These are phyloP conservation scores for Tympanopsis confertula DNA, from an alignment of 2,329 filamentous ascomycete genomes.

Conservation along the genomic window DNA sequence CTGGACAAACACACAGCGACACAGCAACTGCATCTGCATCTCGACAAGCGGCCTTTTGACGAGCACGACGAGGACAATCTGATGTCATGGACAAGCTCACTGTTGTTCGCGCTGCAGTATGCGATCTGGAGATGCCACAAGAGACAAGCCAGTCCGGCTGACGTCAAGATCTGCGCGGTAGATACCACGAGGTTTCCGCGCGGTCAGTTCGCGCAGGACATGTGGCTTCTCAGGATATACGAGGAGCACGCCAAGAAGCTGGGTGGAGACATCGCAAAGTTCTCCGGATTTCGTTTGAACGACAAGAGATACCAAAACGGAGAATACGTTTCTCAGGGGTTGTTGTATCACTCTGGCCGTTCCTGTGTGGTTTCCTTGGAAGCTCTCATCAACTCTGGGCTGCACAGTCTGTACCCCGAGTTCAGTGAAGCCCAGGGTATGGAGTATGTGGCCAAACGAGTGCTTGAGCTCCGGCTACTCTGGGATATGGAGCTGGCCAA, in stretches of 20 bases:
- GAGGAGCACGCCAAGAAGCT: neutral
- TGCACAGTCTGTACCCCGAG: neutral
- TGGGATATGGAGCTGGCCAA: no score
- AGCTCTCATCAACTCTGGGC: neutral
- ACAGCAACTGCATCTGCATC: constrained; percentile 2
- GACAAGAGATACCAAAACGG: constrained; percentile 1
- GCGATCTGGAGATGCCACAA: constrained; percentile 4
- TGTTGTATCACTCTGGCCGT: neutral
- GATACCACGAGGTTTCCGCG: constrained; percentile 4
- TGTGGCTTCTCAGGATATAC: constrained; percentile 1
- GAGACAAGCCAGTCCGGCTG: neutral
- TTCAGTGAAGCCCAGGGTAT: no score
- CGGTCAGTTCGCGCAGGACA: constrained; percentile 3
- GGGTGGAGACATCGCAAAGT: neutral
- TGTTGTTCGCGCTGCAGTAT: constrained; percentile 4
- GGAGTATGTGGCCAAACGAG: no score
- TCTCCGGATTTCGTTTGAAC: neutral
- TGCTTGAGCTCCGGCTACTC: no score
- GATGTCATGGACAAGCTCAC: constrained; percentile 5
- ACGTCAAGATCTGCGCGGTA: constrained; percentile 4
- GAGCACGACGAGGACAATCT: constrained; percentile 3
- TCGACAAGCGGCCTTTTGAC: constrained; percentile 2
- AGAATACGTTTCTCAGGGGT: constrained; percentile 1
- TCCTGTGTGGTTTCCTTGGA: neutral
- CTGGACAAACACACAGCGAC: constrained; percentile 3